These are phyloP conservation scores for Parastagonospora nodorum DNA, from an alignment of 2,329 filamentous ascomycete species.

Conservation along the genomic window DNA sequence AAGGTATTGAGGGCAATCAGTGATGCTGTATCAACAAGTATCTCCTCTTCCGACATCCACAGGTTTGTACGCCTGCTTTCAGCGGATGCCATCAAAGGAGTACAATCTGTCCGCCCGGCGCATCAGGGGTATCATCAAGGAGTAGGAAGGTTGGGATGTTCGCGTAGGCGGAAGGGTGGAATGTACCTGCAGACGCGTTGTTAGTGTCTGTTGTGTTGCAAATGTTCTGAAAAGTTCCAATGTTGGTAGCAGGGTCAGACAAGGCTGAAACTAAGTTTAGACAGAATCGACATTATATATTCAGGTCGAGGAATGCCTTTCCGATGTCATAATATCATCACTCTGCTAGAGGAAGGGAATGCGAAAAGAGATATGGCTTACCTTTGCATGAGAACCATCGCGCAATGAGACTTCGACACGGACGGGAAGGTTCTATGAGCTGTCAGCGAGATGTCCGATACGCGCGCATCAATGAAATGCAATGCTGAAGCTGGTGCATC, in stretches of 20 bases:
- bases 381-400: conserved; percentile 2
- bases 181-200: conserved; percentile 39
- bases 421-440: conserved; percentile 9
- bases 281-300: conserved; percentile 68
- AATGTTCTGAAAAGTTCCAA: conserved; percentile 12
- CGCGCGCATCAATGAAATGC: neutral
- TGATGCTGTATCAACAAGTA: conserved; percentile 74
- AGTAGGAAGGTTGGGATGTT: conserved; percentile 16
- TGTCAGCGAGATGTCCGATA: conserved; percentile 21
- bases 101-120: conserved; percentile 71
- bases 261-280: conserved; percentile 70
- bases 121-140: conserved; percentile 68
- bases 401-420: neutral
- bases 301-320: conserved; percentile 73
- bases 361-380: conserved; percentile 1
- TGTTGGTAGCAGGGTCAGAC: conserved; percentile 58
- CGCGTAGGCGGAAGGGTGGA: conserved; percentile 13
- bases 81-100: conserved; percentile 56
- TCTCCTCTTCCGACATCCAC: conserved; percentile 59
- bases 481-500: conserved; percentile 43
- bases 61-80: conserved; percentile 68
- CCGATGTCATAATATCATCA: conserved; percentile 68
- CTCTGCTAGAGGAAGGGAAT: conserved; percentile 39
- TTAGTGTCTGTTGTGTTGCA: conserved; percentile 30
- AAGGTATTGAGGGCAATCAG: conserved; percentile 53